Evolutionary conservation across 164 flowering plant species (phyloP).

Genomic region (Protea cynaroides): DNA sequence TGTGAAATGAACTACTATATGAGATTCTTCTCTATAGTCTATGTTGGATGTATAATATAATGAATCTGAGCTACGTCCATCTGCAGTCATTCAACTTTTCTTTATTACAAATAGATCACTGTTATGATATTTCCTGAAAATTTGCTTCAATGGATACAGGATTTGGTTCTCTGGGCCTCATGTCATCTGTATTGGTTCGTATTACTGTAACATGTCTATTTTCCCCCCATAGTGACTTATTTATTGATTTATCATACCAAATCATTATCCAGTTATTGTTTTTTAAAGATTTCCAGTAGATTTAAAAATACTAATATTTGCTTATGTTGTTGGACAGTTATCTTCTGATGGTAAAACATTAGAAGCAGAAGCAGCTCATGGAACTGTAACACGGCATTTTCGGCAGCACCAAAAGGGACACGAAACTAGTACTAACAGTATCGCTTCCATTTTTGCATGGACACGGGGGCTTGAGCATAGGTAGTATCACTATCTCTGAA

Average conservation of each 20-base stretch:
- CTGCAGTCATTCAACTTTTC: neutral
- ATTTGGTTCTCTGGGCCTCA: conserved; percentile 93
- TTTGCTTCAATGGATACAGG: conserved; percentile 41
- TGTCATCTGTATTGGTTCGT: conserved; percentile 90
- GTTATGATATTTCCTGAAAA: neutral
- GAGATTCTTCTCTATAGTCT: neutral
- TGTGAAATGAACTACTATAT: neutral
- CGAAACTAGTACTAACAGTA: conserved; percentile 98
- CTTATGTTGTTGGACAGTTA: conserved; percentile 38
- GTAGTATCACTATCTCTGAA: conserved; percentile 25
- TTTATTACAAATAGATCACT: neutral
- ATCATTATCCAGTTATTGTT: neutral
- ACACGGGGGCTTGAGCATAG: conserved; percentile 88
- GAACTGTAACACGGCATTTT: conserved; percentile 95
- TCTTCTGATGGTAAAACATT: conserved; percentile 93
- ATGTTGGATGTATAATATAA: neutral
- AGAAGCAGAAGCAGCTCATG: conserved; percentile 99
- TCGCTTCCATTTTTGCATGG: conserved; percentile 99
- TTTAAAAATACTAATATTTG: neutral
- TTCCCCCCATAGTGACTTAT: neutral
- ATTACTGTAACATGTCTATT: conserved; percentile 2
- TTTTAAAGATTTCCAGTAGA: neutral
- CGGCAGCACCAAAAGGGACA: conserved; percentile 82
- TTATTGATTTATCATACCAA: neutral
- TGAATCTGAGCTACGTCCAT: neutral